Evolutionary conservation across 163 green algal genomes (phyloP), one percentile per base, ranked within the genome.

Genomic region (Botryococcus braunii): DNA sequence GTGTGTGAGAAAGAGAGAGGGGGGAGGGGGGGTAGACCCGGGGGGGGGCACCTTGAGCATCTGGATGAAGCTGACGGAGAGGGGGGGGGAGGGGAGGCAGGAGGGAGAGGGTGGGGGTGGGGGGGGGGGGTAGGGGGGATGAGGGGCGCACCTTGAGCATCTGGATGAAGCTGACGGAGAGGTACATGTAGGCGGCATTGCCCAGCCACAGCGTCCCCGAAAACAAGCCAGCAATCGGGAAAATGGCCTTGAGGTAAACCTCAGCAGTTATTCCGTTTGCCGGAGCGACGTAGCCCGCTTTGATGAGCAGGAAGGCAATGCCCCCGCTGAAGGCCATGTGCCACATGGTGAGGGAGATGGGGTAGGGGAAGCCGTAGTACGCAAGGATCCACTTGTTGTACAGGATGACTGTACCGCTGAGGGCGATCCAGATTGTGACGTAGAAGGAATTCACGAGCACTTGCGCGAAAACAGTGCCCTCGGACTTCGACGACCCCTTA

Each of bases 91-190:
- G 41, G 17, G 13, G 21, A 17, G 37, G 17, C 6, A 29, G 66
- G 29, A 25, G 38, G n/a, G 38, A 41, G 3, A 2, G 21, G 7
- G 3, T 13, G 41, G 39, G 25, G 2, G 27, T 2, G 41, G 25
- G 37, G 37, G 17, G 61, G 13, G 34, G 66, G 27, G 38, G 4
- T 9, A 47, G 29, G 21, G 36, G 23, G 2, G 13, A 43, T 3
- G 43, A n/a, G 27, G 40, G 27, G 34, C 17, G 34, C 23, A 77
- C 71, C 69, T 83, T 80, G 32, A 88, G 61, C 58, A 88, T 88
- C 65, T 95, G 88, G 29, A 96, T 93, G 85, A 96, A 96, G 2
- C 83, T 84, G 5, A 96, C 79, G 1, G 72, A 86, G 1, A 96
- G 79, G 76, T 92, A 86, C 17, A 96, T 62, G 74, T 95, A 96